Evolutionary conservation across 2,329 filamentous ascomycete genomes (phyloP).

Genomic region (Botrytis squamosa): DNA sequence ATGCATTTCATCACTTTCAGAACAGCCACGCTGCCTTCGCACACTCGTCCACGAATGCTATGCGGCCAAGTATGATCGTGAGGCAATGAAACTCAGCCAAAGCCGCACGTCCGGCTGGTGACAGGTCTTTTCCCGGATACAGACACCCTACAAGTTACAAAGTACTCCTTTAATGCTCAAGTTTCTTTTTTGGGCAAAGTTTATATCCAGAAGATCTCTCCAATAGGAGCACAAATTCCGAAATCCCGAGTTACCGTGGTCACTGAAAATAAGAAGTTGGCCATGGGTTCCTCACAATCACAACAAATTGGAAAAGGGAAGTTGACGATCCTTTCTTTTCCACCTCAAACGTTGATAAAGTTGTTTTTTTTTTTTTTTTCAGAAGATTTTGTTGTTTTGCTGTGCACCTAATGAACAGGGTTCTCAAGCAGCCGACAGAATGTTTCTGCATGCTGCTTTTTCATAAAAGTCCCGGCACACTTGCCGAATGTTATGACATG

Average conservation of each 20-base stretch:
- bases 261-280: background rate
- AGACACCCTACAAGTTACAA: background rate
- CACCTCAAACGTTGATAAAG: background rate
- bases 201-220: constrained; percentile 3
- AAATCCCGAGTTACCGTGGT: constrained; percentile 3
- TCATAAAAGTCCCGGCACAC: constrained; percentile 12
- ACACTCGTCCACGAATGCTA: constrained; percentile 23
- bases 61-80: constrained; percentile 20
- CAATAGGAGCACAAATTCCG: constrained; percentile 1
- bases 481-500: constrained; percentile 20
- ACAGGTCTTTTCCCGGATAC: constrained; percentile 17
- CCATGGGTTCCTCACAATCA: background rate
- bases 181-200: constrained; percentile 16
- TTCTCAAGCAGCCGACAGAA: constrained; percentile 7
- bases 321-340: constrained; percentile 8
- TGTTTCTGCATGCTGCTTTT: constrained; percentile 21
- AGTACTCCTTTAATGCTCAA: background rate
- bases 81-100: constrained; percentile 20
- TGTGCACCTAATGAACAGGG: background rate
- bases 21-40: constrained; percentile 23
- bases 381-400: background rate
- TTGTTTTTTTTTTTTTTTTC: background rate
- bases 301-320: background rate
- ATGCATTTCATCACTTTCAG: constrained; percentile 20
- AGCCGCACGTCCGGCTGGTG: constrained; percentile 18